Evolutionary conservation across 176 grass and related monocot genomes (phyloP), one percentile per base, ranked within the genome.

Genomic region (Juncus inflexus): DNA sequence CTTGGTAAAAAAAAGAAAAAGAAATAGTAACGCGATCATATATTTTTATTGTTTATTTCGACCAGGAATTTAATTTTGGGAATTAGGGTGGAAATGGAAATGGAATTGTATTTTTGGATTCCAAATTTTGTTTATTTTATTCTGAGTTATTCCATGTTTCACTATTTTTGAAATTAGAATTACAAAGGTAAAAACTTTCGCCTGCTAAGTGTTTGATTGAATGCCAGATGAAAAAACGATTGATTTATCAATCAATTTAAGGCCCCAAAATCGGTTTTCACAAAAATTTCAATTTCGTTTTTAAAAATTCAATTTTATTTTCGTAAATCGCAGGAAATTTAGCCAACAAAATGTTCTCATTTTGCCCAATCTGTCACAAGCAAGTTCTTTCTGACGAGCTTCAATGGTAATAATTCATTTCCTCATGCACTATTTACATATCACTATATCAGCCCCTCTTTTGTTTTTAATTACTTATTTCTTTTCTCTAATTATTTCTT

Each of bases 301-400:
- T 47, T 47, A 6, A 6, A 5, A 47, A 47, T 47, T 47, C 9
- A 47, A 47, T 68, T 40, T 10, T 50, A 15, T 72, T 60, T 15
- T 3, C 37, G n/a, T 52, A 41, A 19, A 61, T 38, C 59, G 39
- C 8, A 83, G 57, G 64, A 58, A 60, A 9, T 56, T 62, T 38
- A 53, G 50, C 35, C 14, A 12, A 7, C 9, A 42, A 76, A 55
- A 83, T 87, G 81, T 75, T 85, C 50, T 80, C 91, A 9, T 78
- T 75, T 41, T 96, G 91, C 63, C 90, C 91, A n/a, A 76, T 96
- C 72, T 96, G 91, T 81, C 55, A 85, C 28, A 40, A 53, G 37
- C 86, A 75, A 38, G 76, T 96, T 63, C 87, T 84, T 9, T 87
- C 79, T 0, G 62, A 4, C 61, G 81, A 96, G 73, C 77, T 96